Evolutionary conservation across 768 basidiomycete species (phyloP).

Genomic region (Panaeolus papilionaceus): DNA sequence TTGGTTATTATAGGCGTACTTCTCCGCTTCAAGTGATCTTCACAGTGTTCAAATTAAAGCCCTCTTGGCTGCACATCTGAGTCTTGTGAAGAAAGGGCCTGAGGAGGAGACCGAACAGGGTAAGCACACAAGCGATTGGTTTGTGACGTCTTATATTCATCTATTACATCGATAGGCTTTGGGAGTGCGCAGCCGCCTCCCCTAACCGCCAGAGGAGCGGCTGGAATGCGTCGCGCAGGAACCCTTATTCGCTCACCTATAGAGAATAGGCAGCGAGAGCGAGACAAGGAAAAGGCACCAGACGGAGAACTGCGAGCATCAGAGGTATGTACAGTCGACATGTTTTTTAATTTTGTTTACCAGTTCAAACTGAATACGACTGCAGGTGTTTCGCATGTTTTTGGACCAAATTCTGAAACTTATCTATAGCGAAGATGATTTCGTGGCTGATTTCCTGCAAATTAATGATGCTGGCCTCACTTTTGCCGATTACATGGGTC

Average conservation of each 20-base stretch:
- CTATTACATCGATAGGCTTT: constrained; percentile 47
- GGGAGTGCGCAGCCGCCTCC: constrained; percentile 37
- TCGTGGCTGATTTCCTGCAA: constrained; percentile 91
- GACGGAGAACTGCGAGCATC: constrained; percentile 72
- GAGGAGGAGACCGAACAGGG: constrained; percentile 83
- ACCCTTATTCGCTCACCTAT: constrained; percentile 84
- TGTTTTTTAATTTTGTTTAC: constrained; percentile 8
- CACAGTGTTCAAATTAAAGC: constrained; percentile 84
- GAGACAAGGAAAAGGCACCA: constrained; percentile 63
- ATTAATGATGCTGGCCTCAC: constrained; percentile 89
- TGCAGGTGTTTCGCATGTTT: constrained; percentile 75
- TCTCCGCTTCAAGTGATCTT: constrained; percentile 82
- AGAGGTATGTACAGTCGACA: constrained; percentile 54
- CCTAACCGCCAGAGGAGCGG: constrained; percentile 54
- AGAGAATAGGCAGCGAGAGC: constrained; percentile 56
- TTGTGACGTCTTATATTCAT: constrained; percentile 8
- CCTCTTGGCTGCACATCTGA: constrained; percentile 63
- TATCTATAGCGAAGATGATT: constrained; percentile 85
- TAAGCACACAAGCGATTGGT: constrained; percentile 33
- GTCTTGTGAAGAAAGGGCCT: constrained; percentile 64
- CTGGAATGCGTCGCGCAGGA: constrained; percentile 79
- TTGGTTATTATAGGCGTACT: constrained; percentile 74
- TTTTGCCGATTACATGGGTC: constrained; percentile 93
- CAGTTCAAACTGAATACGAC: constrained; percentile 10
- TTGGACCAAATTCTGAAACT: constrained; percentile 78